Base-by-base conservation (phyloP, 345 rosid genomes). In the Linum tenue region DNA sequence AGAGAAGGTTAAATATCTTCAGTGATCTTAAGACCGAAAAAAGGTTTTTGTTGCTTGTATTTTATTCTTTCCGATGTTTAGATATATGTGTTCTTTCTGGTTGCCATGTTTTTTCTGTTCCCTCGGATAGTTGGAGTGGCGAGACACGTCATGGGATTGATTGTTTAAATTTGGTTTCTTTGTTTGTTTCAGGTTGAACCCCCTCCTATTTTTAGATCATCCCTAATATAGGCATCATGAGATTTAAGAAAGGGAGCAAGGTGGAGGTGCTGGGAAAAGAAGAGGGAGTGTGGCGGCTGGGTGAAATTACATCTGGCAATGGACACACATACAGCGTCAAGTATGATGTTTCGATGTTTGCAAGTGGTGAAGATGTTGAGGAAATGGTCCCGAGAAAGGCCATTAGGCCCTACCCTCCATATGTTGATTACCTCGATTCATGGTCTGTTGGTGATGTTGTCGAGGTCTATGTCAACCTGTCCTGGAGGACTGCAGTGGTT, bases 391-490 rank as follows among this genome's bases (percentile, higher is more conserved):
- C 67, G 36, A 57, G 64, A 37, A 43, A 56, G 41, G 58, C 17
- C 3, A 11, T 69, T 6, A 64, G 68, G 58, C 73, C 68, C 39
- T 63, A 58, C 56, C 68, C 59, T 64, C 68, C 64, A 3, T 56
- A 56, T 64, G 5, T 16, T 39, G 38, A 17, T 64, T 44, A 22
- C 37, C 50, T 22, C 2, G 31, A 40, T 22, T 9, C 44, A 37
- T 63, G 67, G 73, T 44, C 38, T 70, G n/a, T 39, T 15, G 73
- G 73, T 44, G 73, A 70, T 70, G 11, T 70, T 39, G 68, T 70
- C 37, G 73, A 70, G 68, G 73, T 64, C 5, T 48, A 63, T 39
- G 53, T 58, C 39, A 53, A 39, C 59, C 12, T 64, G 59, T 70
- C 38, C 53, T 70, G 69, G 69, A 59, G 59, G 14, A 59, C 55